Base-by-base conservation (phyloP, 768 basidiomycete genomes). In the Boletus sensibilis region DNA sequence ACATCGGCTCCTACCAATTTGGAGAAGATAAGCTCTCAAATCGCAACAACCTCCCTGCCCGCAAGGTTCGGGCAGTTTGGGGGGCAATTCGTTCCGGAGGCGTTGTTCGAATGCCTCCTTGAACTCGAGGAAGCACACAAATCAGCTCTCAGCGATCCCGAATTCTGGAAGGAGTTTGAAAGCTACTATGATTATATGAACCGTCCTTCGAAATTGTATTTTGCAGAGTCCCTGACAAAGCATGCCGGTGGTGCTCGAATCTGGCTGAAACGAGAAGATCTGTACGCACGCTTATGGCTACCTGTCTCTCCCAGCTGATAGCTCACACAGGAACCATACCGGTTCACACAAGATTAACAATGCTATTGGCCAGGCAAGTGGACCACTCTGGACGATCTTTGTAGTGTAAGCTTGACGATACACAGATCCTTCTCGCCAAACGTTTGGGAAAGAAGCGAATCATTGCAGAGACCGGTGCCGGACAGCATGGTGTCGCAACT, bases 291-390 rank as follows among this genome's bases (percentile, higher is more conserved):
- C 25, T 23, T 39, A 51, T 21, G 48, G 21, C 20, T 43, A 21
- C 46, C 27, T 21, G 20, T 29, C 14, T 41, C 6, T 27, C 10
- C 52, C 7, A 21, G 23, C 43, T 52, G 44, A 73, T 40, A 20
- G 8, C 20, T n/a, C 41, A 14, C 49, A 34, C 55, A 92, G 90
- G 56, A 99, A 99, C 71, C 96, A 98, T 70, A 98, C 97, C 0
- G 97, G 97, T 16, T 98, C 95, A 11, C 97, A 99, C 75, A 99
- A 98, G 74, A 98, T 99, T 68, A 98, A 98, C 75, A 99, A 99
- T 71, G 96, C 96, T 23, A 88, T 99, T 56, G 97, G 97, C 35
- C 95, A 96, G 80, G 89, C 86, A 64, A 59, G 77, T 66, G 3
- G 42, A n/a, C 4, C 27, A 12, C 18, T 16, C 37, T 39, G 12